Percentiles rank a stretch among this genome's conserved stretches.
Evolutionary conservation across 345 rosid species (phyloP).

Genomic region (Euphorbia tirucalli): DNA sequence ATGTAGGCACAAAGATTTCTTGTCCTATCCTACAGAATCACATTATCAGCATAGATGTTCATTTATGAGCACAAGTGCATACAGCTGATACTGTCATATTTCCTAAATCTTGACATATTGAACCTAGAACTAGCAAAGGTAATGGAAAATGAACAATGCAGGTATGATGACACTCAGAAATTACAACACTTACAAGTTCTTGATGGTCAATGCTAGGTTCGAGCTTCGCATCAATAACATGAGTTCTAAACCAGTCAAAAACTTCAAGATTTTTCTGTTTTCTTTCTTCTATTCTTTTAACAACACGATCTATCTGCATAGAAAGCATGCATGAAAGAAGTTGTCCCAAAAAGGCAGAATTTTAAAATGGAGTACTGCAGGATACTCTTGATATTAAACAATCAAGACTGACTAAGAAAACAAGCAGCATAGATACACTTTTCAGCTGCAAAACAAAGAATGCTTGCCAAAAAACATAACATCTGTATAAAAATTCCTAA

Average conservation of each 20-base stretch:
- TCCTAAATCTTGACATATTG: background rate
- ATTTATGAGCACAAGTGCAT: background rate
- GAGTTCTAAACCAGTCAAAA: slow-evolving; percentile 71
- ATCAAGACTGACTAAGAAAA: background rate
- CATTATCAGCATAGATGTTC: background rate
- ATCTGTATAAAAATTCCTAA: background rate
- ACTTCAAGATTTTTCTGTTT: slow-evolving; percentile 47
- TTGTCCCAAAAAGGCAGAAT: slow-evolving; percentile 4
- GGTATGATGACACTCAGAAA: slow-evolving; percentile 1
- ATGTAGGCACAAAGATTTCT: background rate
- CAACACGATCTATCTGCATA: slow-evolving; percentile 48
- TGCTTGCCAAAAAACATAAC: background rate
- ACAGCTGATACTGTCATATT: background rate
- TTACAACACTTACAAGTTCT: slow-evolving; percentile 65
- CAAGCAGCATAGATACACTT: background rate
- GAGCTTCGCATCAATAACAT: slow-evolving; percentile 68
- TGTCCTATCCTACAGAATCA: background rate
- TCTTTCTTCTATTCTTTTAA: slow-evolving; percentile 69
- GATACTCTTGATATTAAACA: background rate
- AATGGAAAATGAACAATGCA: background rate
- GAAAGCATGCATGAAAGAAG: slow-evolving; percentile 9
- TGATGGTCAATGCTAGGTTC: slow-evolving; percentile 71
- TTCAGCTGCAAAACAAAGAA: background rate
- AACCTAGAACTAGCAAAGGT: background rate
- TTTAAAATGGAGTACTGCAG: background rate